phyloP scores from a whole-genome alignment of 2,329 filamentous ascomycete species.

The Coleophoma eucalyptorum region DNA sequence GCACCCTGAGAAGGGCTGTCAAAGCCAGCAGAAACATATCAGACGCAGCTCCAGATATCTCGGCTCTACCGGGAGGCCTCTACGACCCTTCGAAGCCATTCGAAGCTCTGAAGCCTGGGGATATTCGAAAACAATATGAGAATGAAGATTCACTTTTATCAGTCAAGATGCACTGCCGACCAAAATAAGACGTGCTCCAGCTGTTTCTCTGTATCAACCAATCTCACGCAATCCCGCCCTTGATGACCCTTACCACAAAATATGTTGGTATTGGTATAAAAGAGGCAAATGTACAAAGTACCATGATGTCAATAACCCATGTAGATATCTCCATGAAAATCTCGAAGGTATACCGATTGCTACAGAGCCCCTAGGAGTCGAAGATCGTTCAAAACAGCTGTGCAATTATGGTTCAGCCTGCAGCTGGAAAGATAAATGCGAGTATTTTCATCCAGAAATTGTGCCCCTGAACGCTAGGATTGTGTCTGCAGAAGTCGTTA shows the following conservation, averaged over 20 bases:
- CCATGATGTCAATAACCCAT: conserved; percentile 2
- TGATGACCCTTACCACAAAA: not conserved
- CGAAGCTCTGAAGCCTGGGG: conserved; percentile 9
- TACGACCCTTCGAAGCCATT: conserved; percentile 14
- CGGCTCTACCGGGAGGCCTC: conserved; percentile 20
- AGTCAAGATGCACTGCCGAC: not conserved
- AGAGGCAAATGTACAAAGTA: not conserved
- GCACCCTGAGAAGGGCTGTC: conserved; percentile 35
- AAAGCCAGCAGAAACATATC: conserved; percentile 38
- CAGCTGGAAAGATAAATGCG: not conserved
- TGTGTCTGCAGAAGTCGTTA: no score
- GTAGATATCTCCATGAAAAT: conserved; percentile 5
- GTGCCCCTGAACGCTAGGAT: no score
- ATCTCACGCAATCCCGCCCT: not conserved
- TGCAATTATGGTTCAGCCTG: not conserved
- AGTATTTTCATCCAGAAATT: not conserved
- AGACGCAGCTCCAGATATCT: conserved; percentile 35
- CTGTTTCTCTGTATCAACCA: no score
- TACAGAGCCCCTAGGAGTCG: not conserved
- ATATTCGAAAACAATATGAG: conserved; percentile 6
- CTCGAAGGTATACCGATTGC: conserved; percentile 1
- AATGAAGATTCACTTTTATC: no score
- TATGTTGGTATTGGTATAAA: conserved; percentile 7
- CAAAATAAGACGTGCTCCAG: not conserved
- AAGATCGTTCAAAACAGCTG: not conserved